A percentile compares a stretch with the other conserved stretches of the same genome.
Evolutionary conservation across 352 stramenopile species (phyloP).

Genomic region (Pythium apleroticum): DNA sequence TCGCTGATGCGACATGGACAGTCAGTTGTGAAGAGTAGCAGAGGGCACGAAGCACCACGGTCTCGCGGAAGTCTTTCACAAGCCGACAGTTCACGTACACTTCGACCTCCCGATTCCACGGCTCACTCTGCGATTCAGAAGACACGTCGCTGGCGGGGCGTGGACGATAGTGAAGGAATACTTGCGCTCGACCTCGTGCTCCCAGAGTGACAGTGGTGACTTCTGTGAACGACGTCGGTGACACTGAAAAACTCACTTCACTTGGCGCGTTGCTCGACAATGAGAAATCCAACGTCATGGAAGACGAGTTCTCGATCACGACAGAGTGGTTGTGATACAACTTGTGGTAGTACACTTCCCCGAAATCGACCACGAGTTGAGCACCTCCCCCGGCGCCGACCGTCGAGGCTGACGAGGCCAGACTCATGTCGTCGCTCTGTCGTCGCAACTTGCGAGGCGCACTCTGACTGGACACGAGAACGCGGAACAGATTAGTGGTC

Average conservation of each 20-base stretch:
- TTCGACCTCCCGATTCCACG: constrained; percentile 84
- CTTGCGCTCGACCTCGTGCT: constrained; percentile 69
- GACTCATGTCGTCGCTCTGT: constrained; percentile 52
- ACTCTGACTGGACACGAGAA: constrained; percentile 79
- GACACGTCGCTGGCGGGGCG: constrained; percentile 34
- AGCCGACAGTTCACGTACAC: constrained; percentile 87
- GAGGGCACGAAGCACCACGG: constrained; percentile 71
- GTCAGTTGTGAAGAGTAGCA: constrained; percentile 80
- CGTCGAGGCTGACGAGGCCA: constrained; percentile 1
- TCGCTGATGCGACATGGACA: constrained; percentile 58
- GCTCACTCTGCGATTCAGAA: constrained; percentile 26
- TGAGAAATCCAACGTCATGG: constrained; percentile 85
- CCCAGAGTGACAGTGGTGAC: constrained; percentile 74
- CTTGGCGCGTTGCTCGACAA: constrained; percentile 80
- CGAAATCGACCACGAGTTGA: constrained; percentile 75
- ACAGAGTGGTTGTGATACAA: constrained; percentile 90
- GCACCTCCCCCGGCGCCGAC: not conserved
- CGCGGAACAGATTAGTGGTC: constrained; percentile 79
- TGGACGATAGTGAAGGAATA: constrained; percentile 86
- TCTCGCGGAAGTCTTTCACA: constrained; percentile 88
- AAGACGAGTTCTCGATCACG: constrained; percentile 85
- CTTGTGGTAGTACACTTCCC: constrained; percentile 88
- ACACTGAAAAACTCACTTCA: constrained; percentile 84
- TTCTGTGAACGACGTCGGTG: constrained; percentile 82
- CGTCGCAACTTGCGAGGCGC: constrained; percentile 56